These are phyloP conservation scores for Chrysochromulina tobinii DNA, from an alignment of 78 protist genomes.

Conservation along the genomic window DNA sequence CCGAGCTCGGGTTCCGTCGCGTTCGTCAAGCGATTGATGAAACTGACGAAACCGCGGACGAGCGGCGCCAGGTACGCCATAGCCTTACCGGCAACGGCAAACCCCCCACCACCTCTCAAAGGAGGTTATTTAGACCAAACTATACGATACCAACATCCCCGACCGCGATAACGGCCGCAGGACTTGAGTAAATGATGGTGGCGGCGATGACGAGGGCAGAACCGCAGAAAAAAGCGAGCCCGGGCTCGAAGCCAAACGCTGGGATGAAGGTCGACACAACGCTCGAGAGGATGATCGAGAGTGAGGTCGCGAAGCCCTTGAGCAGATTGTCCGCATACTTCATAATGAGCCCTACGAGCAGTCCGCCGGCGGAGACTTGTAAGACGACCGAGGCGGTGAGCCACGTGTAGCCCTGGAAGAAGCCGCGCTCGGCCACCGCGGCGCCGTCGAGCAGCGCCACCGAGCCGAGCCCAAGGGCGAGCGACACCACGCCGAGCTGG, in stretches of 20 bases:
- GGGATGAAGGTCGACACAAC: conserved; percentile 29
- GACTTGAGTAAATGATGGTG: conserved; percentile 8
- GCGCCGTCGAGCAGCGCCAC: not conserved
- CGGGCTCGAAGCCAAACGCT: conserved; percentile 32
- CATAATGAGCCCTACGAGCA: conserved; percentile 70
- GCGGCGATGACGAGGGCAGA: conserved; percentile 39
- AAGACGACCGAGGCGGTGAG: not conserved
- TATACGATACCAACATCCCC: too few relatives aligned
- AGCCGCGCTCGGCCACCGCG: conserved; percentile 11
- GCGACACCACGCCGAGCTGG: not conserved
- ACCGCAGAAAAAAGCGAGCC: conserved; percentile 41
- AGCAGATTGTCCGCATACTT: conserved; percentile 82
- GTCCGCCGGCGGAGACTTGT: conserved; percentile 59
- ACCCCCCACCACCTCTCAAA: too few relatives aligned
- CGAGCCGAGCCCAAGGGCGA: not conserved
- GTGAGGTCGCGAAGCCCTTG: conserved; percentile 70
- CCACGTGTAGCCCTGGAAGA: conserved; percentile 49
- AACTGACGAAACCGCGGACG: too few relatives aligned
- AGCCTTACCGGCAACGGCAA: too few relatives aligned
- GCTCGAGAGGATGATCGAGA: conserved; percentile 59
- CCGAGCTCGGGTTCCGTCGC: too few relatives aligned
- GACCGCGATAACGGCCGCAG: too few relatives aligned
- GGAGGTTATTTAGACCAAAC: too few relatives aligned
- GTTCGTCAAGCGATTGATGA: too few relatives aligned
- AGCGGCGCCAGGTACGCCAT: too few relatives aligned